Evolutionary conservation across 495 filamentous ascomycete species (phyloP), one percentile per base, ranked within the genome.

Genomic region (Penicillium silybi): DNA sequence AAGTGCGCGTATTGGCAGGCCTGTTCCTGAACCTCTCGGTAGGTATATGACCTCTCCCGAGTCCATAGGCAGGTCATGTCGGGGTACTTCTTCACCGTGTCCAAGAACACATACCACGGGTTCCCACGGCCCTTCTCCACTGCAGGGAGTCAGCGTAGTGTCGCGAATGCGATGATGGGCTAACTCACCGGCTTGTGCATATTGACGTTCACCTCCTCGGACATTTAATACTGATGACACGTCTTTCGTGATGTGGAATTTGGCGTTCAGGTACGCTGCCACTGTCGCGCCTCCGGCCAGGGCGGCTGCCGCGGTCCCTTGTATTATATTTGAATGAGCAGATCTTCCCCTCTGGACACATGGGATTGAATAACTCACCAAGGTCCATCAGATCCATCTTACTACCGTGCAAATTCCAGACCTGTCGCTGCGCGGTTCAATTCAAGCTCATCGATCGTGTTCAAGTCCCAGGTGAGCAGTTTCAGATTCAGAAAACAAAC

Each of bases 231-330:
- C 37, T 2, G 41, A 53, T 1, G 57, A 46, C 19, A 85, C 39
- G 65, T 90, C 87, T 59, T 88, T 83, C 26, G 59, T 51, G 43
- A 90, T 50, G 59, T 85, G 78, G 47, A 79, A 84, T 72, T 86
- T 88, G 46, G 83, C 88, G 54, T 90, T 81, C 41, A 89, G 70
- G 61, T 92, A 92, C 15, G 76, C 73, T 25, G 77, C 75, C 16
- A 69, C 67, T 8, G 80, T 79, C 2, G 69, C 59, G 6, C 67
- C 68, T 19, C 66, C 70, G 9, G 82, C 74, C 32, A 78, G 41
- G 2, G 57, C 60, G 29, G 63, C 63, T 40, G 58, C 61, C 16
- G 57, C 52, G 20, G 63, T 59, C 18, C 54, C 63, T 65, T 17
- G 41, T 10, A 43, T 25, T 2, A 15, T 43, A 15, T 26, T 13